phyloP scores from a whole-genome alignment of 495 filamentous ascomycete genomes.

The Xylaria castorea region DNA sequence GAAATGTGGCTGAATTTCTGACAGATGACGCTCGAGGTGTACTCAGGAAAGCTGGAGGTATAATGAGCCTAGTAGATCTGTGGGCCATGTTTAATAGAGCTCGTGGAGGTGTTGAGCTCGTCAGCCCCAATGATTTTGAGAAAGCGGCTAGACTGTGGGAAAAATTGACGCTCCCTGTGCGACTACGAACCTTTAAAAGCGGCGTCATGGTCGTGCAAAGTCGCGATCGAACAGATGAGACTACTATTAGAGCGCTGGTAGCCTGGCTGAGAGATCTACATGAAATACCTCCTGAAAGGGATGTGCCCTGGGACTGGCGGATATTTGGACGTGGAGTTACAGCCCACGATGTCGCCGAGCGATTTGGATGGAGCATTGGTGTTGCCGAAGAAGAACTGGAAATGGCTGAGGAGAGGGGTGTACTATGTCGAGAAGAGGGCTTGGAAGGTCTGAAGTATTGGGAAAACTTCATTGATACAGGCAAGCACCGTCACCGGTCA shows the following conservation, averaged over 20 bases:
- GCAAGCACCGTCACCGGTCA: conserved; percentile 40
- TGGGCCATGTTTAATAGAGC: conserved; percentile 99
- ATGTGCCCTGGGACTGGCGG: conserved; percentile 76
- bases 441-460: conserved; percentile 84
- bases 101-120: conserved; percentile 89
- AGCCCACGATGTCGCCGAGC: conserved; percentile 85
- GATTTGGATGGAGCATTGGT: conserved; percentile 98
- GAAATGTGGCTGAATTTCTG: conserved; percentile 91
- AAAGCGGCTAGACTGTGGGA: conserved; percentile 89
- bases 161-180: conserved; percentile 83
- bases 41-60: conserved; percentile 83
- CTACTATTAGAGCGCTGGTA: conserved; percentile 77
- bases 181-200: conserved; percentile 86
- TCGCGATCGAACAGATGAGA: conserved; percentile 87
- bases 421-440: conserved; percentile 81
- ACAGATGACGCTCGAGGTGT: conserved; percentile 88
- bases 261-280: conserved; percentile 80
- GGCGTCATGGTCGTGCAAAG: conserved; percentile 92
- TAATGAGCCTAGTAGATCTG: conserved; percentile 92
- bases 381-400: conserved; percentile 94
- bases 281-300: conserved; percentile 64
- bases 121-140: conserved; percentile 90
- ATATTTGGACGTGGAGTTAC: conserved; percentile 84
- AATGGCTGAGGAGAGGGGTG: conserved; percentile 92
- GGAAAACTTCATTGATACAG: conserved; percentile 68